Base-by-base conservation (phyloP, 2,329 filamentous ascomycete genomes). In the Seiridium cupressi region DNA sequence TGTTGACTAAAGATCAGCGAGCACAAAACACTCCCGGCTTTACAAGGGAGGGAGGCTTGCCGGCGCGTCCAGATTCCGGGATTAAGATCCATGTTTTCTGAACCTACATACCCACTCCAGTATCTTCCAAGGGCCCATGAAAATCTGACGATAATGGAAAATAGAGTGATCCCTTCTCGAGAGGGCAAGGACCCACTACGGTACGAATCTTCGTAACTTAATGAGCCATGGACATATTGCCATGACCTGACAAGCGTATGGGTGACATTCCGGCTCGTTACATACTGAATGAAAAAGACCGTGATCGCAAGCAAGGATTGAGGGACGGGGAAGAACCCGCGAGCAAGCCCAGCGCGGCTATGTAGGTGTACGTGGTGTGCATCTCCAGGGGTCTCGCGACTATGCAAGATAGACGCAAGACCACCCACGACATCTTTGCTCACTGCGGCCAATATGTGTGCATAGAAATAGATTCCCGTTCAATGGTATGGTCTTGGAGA, bases 321-420 rank as follows among this genome's bases (percentile, higher is more conserved):
- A 26, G 18, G 32, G 31, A n/a, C 49, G 49, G 47, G 44, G 55
- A 40, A 51, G 32, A 51, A 51, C 44, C 55, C 55, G 44, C 55
- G 36, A 58, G 46, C 34, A 38, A 53, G 49, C 44, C 55, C 55
- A 51, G 55, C 54, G 54, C 54, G 54, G 40, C 40, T 48, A 48
- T 46, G 42, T 46, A 46, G 35, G 11, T 42, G 11, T 6, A 26
- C 7, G 35, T n/a, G 32, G 32, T 32, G 49, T n/a, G 54, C 40
- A n/a, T 34, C 18, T 46, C 26, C 38, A 32, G n/a, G 40, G 42
- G 40, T n/a, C 32, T 35, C n/a, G 38, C 38, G 35, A 38, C 40
- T 48, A 46, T 46, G 54, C 44, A 57, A 57, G 54, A 57, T 57
- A 47, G 54, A 40, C 54, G 54, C 54, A 57, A 57, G 49, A 53